Percentiles rank a stretch among this genome's conserved stretches.
phyloP scores from a whole-genome alignment of 257 asterid species.

The Ilex aquifolium region DNA sequence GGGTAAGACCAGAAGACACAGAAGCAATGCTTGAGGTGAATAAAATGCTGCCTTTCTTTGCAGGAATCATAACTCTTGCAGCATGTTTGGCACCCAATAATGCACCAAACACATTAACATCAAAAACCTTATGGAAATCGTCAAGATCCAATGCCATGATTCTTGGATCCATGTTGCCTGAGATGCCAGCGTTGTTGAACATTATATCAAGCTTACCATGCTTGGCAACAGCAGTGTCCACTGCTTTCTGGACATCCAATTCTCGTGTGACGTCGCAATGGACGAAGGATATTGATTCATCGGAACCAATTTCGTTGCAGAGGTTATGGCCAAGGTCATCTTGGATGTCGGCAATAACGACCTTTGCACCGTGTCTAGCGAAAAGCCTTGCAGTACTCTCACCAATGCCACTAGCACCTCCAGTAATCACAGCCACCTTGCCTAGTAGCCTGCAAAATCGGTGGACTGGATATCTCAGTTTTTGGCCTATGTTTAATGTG shows the following conservation, averaged over 20 bases:
- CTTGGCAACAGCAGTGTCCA: slow-evolving; percentile 25
- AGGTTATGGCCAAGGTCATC: slow-evolving; percentile 23
- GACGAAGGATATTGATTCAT: slow-evolving; percentile 17
- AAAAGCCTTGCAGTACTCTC: slow-evolving; percentile 22
- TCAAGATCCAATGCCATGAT: slow-evolving; percentile 13
- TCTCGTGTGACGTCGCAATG: slow-evolving; percentile 41
- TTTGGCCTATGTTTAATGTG: no score
- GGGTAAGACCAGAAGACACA: background rate
- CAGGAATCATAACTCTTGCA: background rate
- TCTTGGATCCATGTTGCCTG: background rate
- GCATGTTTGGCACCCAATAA: slow-evolving; percentile 20
- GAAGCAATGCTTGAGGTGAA: background rate
- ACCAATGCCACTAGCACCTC: slow-evolving; percentile 39
- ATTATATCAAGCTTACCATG: slow-evolving; percentile 40
- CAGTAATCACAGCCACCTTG: slow-evolving; percentile 31
- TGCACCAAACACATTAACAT: slow-evolving; percentile 32
- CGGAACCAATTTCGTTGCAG: slow-evolving; percentile 12
- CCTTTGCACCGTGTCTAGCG: slow-evolving; percentile 34
- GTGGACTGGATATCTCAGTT: no score
- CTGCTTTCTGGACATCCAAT: slow-evolving; percentile 15
- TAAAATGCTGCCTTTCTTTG: background rate
- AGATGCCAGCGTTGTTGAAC: slow-evolving; percentile 34
- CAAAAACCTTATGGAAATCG: slow-evolving; percentile 23
- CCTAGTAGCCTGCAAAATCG: slow-evolving; percentile 30
- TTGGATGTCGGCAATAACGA: slow-evolving; percentile 33